Percentiles rank a stretch among this genome's conserved stretches.
Evolutionary conservation across 129 eudicot genomes (phyloP).

Genomic region (Kitagawia praeruptora): DNA sequence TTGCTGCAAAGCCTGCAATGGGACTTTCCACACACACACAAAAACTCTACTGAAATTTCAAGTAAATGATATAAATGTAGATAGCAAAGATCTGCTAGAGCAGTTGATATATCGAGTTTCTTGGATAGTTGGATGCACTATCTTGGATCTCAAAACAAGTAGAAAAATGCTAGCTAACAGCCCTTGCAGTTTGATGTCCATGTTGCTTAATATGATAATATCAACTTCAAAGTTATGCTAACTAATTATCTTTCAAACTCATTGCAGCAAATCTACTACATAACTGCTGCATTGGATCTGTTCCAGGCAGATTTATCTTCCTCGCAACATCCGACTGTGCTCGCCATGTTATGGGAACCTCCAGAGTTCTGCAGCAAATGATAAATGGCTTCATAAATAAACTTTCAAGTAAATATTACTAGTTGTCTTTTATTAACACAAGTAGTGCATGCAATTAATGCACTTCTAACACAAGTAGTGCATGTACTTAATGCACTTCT

Average conservation of each 20-base stretch:
- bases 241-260: slow-evolving; percentile 13
- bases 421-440: not conserved
- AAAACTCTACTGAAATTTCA: no score
- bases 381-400: not conserved
- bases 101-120: no score
- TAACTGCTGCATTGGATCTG: slow-evolving; percentile 18
- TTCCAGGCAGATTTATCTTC: not conserved
- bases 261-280: slow-evolving; percentile 23
- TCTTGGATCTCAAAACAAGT: not conserved
- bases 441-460: not conserved
- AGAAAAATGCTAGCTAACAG: not conserved
- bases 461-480: not conserved
- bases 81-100: no score
- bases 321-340: slow-evolving; percentile 2
- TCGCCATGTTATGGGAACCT: slow-evolving; percentile 26
- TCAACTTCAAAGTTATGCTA: not conserved
- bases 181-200: not conserved
- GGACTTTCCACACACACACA: no score
- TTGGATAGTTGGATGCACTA: not conserved
- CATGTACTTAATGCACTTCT: not conserved
- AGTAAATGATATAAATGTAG: no score
- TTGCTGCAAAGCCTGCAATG: no score
- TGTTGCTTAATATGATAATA: not conserved
- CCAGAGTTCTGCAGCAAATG: not conserved
- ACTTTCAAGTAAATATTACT: not conserved